Percentiles rank a stretch among this genome's conserved stretches.
phyloP scores from a whole-genome alignment of 805 yeast genomes.

The Metschnikowia hibisci region DNA sequence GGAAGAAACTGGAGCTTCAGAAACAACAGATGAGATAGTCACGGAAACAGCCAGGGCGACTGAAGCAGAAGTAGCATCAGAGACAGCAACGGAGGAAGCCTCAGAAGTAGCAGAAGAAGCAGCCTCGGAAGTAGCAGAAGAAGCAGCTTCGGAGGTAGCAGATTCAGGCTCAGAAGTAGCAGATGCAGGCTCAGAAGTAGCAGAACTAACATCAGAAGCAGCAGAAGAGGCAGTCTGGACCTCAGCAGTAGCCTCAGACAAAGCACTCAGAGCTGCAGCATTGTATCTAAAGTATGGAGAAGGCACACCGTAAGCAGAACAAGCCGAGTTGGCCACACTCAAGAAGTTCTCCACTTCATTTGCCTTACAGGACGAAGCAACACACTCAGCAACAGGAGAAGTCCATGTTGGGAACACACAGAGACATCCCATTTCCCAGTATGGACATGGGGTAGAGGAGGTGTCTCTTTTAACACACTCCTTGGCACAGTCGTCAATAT shows the following conservation, averaged over 20 bases:
- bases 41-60: background rate
- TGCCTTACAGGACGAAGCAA: constrained; percentile 12
- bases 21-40: background rate
- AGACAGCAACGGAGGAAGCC: background rate
- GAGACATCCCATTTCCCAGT: constrained; percentile 17
- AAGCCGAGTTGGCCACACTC: constrained; percentile 11
- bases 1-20: background rate
- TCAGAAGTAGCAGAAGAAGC: background rate
- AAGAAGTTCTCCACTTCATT: constrained; percentile 8
- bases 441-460: constrained; percentile 12
- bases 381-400: constrained; percentile 11
- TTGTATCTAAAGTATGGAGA: constrained; percentile 20
- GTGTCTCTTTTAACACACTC: constrained; percentile 9
- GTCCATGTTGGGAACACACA: constrained; percentile 13
- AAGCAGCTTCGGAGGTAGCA: background rate
- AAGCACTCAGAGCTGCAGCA: constrained; percentile 4
- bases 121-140: background rate
- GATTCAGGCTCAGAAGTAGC: background rate
- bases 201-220: background rate
- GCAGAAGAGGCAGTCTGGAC: constrained; percentile 1
- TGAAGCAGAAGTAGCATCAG: background rate
- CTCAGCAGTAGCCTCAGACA: constrained; percentile 7
- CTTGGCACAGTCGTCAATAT: constrained; percentile 12
- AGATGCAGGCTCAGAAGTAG: background rate
- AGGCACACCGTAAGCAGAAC: constrained; percentile 11